These are phyloP conservation scores for Aspergillus indologenus DNA, from an alignment of 495 filamentous ascomycete species.

Conservation along the genomic window DNA sequence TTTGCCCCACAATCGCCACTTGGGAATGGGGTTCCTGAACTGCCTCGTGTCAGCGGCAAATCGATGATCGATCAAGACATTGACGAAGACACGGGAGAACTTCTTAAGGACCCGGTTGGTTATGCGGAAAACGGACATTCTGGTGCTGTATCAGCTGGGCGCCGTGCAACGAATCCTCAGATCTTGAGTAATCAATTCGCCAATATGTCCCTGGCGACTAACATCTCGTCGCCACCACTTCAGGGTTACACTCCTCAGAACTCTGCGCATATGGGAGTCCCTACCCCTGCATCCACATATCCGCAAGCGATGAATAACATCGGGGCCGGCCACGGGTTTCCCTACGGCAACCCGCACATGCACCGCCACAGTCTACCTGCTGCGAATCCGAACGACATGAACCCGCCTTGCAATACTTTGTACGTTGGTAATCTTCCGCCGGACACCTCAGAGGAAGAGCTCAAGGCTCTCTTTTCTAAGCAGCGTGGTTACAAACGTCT, in stretches of 20 bases:
- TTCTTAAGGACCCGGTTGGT: constrained; percentile 79
- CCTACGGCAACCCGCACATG: constrained; percentile 56
- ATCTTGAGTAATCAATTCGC: constrained; percentile 69
- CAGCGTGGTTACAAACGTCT: constrained; percentile 94
- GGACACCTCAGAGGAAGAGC: constrained; percentile 92
- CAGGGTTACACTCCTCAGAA: constrained; percentile 43
- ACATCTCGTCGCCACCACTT: constrained; percentile 52
- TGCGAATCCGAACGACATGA: constrained; percentile 93
- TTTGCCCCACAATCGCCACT: constrained; percentile 86
- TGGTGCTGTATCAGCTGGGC: constrained; percentile 38
- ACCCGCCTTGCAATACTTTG: constrained; percentile 96
- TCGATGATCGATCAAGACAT: constrained; percentile 81
- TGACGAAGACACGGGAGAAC: constrained; percentile 80
- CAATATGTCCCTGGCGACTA: constrained; percentile 68
- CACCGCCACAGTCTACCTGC: constrained; percentile 75
- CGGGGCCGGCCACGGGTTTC: constrained; percentile 49
- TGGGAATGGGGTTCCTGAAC: constrained; percentile 67
- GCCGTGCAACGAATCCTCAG: constrained; percentile 73
- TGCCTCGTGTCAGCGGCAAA: constrained; percentile 72
- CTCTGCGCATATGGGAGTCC: constrained; percentile 41
- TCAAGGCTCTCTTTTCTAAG: constrained; percentile 92
- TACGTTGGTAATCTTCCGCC: constrained; percentile 96
- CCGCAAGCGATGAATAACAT: constrained; percentile 54
- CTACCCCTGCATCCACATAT: constrained; percentile 57
- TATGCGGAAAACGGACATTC: constrained; percentile 76